A percentile compares a stretch with the other conserved stretches of the same genome.
These are phyloP conservation scores for Calonectria pauciramosa DNA, from an alignment of 2,329 filamentous ascomycete genomes.

Conservation along the genomic window DNA sequence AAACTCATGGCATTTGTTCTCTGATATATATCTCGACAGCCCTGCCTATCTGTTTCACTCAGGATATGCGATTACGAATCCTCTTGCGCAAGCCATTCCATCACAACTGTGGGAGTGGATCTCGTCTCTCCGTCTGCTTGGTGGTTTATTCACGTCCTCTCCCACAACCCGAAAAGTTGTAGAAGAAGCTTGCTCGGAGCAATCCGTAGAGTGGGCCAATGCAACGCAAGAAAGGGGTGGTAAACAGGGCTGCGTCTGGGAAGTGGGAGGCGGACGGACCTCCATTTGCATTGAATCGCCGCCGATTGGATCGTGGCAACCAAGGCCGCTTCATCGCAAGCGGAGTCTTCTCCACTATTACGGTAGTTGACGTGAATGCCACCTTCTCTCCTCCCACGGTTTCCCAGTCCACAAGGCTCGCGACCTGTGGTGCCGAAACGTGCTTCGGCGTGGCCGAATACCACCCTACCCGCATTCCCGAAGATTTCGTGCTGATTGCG, in stretches of 20 bases:
- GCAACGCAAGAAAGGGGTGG: background rate
- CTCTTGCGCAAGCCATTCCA: background rate
- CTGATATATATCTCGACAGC: background rate
- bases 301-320: background rate
- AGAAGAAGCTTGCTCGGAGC: background rate
- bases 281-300: background rate
- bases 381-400: background rate
- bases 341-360: background rate
- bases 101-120: background rate
- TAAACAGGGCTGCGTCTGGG: background rate
- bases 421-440: background rate
- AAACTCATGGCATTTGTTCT: background rate
- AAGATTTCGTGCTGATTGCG: background rate
- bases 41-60: background rate
- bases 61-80: background rate
- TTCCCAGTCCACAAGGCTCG: background rate
- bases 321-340: background rate
- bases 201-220: background rate
- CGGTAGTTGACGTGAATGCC: background rate
- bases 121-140: background rate
- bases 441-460: background rate
- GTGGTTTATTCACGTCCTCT: background rate
- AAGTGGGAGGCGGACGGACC: background rate
- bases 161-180: background rate
- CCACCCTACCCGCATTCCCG: background rate